Evolutionary conservation across 441 rosid species (phyloP).

Genomic region (Bruguiera hainesii): DNA sequence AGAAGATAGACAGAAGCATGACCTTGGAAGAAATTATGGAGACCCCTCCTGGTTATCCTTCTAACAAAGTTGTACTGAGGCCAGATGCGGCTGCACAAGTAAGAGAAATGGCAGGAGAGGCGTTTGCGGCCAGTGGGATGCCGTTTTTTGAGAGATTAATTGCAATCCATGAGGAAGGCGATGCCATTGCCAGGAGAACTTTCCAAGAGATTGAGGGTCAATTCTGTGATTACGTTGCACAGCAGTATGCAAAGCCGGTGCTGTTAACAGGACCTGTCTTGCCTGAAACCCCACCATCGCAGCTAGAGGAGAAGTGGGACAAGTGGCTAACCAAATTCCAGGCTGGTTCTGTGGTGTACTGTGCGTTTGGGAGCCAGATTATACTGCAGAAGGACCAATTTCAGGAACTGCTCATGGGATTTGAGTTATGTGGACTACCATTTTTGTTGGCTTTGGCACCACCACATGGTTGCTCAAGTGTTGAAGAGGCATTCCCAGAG

Average conservation of each 20-base stretch:
- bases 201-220: slow-evolving; percentile 25
- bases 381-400: no score
- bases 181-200: slow-evolving; percentile 15
- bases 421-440: no score
- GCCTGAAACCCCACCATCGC: slow-evolving; percentile 1
- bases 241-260: slow-evolving; percentile 14
- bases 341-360: no score
- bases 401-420: no score
- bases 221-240: slow-evolving; percentile 14
- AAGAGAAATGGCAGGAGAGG: background rate
- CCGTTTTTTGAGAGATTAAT: background rate
- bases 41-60: background rate
- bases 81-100: no score
- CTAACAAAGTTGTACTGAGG: no score
- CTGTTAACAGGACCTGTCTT: slow-evolving; percentile 13
- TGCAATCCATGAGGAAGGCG: background rate
- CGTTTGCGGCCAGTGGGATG: background rate
- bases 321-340: slow-evolving; percentile 5
- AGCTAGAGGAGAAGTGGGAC: slow-evolving; percentile 14
- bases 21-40: slow-evolving; percentile 8
- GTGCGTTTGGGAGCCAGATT: no score
- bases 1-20: slow-evolving; percentile 4
- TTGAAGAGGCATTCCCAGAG: no score
- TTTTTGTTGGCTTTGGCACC: no score
- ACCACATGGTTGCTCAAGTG: no score